Base-by-base conservation (phyloP, 495 filamentous ascomycete species). In the Chaetomium fimeti region DNA sequence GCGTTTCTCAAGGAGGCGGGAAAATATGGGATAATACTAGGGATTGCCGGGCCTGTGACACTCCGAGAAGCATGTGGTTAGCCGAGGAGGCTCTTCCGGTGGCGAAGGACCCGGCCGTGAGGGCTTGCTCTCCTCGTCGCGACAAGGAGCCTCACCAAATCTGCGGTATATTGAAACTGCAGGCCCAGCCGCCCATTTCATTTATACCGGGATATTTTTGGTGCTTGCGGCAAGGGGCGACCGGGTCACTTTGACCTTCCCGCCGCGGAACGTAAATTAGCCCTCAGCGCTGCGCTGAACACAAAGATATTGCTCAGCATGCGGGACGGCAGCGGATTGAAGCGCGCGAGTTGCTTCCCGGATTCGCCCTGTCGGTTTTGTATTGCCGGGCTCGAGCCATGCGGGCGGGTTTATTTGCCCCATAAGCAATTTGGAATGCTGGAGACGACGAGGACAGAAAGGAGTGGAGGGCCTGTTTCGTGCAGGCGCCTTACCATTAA, bases 191-290 rank as follows among this genome's bases (percentile, higher is more conserved):
- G 38, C 42, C 13, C 25, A 60, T 0, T 60, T 51, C 58, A 51
- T 60, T 13, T 60, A 38, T 51, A 5, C 38, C 58, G 42, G 18
- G 45, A 40, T 60, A 38, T 60, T 60, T 60, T 60, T 51, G 58
- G 58, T 9, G 29, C 29, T 5, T 22, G 9, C 16, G 16, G 27
- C 58, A 36, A 51, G 57, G 25, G 42, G 28, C 28, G 27, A 60
- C 57, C 57, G 25, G 42, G 57, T 27, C 42, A 32, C 40, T 27
- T 18, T 32, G 43, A 18, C 42, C 25, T 27, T 52, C 12, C 57
- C 27, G 12, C 27, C 18, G 28, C 42, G 28, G 58, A 45, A 51
- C 47, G 45, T 38, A 38, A 60, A 60, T 60, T 28, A 22, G 28
- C 18, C 3, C 58, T 3, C 20, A 38, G 52, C 16, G n/a, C 52